A percentile compares a stretch with the other conserved stretches of the same genome.
These are phyloP conservation scores for Uromyces viciae-fabae DNA, from an alignment of 1,284 basidiomycete genomes.

Conservation along the genomic window DNA sequence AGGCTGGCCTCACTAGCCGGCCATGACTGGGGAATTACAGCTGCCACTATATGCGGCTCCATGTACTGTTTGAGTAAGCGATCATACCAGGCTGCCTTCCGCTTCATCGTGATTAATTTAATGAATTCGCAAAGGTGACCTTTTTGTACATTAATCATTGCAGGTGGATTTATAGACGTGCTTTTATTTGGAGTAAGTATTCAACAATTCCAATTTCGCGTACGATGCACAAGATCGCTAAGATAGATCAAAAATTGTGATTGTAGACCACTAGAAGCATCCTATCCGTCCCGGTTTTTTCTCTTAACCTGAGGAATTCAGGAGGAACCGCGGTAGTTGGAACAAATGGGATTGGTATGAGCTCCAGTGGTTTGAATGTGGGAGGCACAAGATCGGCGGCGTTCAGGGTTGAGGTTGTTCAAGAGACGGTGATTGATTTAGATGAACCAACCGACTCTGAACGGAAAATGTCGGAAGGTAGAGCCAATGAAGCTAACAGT, in stretches of 20 bases:
- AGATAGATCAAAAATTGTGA: too few species aligned
- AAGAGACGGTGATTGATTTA: slow-evolving; percentile 40
- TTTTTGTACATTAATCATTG: not conserved
- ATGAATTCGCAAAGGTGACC: not conserved
- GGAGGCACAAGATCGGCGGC: not conserved
- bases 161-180: slow-evolving; percentile 43
- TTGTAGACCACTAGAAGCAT: slow-evolving; percentile 32
- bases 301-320: not conserved
- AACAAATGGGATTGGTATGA: slow-evolving; percentile 19
- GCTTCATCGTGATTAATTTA: not conserved
- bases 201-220: not conserved
- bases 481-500: not conserved
- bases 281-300: slow-evolving; percentile 18
- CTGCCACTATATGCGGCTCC: slow-evolving; percentile 8
- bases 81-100: not conserved
- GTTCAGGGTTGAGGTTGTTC: slow-evolving; percentile 24
- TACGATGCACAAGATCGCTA: too few species aligned
- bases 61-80: slow-evolving; percentile 39
- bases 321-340: slow-evolving; percentile 1
- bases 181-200: slow-evolving; percentile 41
- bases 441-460: slow-evolving; percentile 23
- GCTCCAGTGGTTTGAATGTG: slow-evolving; percentile 5
- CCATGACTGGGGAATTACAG: slow-evolving; percentile 42
- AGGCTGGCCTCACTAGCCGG: slow-evolving; percentile 35
- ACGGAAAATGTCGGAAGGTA: not conserved